Evolutionary conservation across 192 early-diverging fungal species (phyloP).

Genomic region (Jimgerdemannia lactiflua): DNA sequence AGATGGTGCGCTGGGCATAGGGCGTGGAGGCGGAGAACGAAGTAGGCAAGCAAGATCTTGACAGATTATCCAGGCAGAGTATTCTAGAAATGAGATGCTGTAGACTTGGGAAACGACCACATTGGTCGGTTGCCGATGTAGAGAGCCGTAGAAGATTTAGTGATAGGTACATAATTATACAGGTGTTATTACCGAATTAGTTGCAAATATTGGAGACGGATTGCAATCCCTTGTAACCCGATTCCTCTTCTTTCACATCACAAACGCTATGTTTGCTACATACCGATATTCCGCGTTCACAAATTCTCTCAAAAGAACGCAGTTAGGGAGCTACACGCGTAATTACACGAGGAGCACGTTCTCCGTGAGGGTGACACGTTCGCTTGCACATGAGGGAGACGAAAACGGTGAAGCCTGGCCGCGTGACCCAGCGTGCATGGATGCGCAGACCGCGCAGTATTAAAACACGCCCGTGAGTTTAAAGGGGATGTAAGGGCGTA

Average conservation of each 20-base stretch:
- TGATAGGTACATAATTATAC: slow-evolving; percentile 4
- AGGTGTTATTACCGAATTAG: background rate
- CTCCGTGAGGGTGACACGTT: slow-evolving; percentile 78
- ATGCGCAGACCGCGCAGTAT: slow-evolving; percentile 72
- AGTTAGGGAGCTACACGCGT: slow-evolving; percentile 53
- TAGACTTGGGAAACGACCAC: slow-evolving; percentile 81
- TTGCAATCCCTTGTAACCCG: background rate
- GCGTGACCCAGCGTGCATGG: slow-evolving; percentile 52
- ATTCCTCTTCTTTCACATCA: background rate
- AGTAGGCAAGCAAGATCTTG: slow-evolving; percentile 48
- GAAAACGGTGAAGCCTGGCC: slow-evolving; percentile 65
- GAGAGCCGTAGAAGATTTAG: slow-evolving; percentile 67
- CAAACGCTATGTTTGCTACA: background rate
- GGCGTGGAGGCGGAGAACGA: slow-evolving; percentile 49
- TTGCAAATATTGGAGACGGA: slow-evolving; percentile 1
- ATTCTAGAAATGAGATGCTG: slow-evolving; percentile 66
- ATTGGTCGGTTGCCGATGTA: slow-evolving; percentile 90
- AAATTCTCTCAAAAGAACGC: slow-evolving; percentile 78
- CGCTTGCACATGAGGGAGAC: slow-evolving; percentile 69
- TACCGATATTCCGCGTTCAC: slow-evolving; percentile 69
- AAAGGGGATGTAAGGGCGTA: slow-evolving; percentile 79
- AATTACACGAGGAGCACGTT: slow-evolving; percentile 78
- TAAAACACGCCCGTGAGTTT: slow-evolving; percentile 81
- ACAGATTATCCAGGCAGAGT: slow-evolving; percentile 81
- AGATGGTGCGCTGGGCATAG: slow-evolving; percentile 42